Percentiles rank a stretch among this genome's conserved stretches.
Evolutionary conservation across 495 filamentous ascomycete genomes (phyloP).

Genomic region (Cudoniella acicularis): DNA sequence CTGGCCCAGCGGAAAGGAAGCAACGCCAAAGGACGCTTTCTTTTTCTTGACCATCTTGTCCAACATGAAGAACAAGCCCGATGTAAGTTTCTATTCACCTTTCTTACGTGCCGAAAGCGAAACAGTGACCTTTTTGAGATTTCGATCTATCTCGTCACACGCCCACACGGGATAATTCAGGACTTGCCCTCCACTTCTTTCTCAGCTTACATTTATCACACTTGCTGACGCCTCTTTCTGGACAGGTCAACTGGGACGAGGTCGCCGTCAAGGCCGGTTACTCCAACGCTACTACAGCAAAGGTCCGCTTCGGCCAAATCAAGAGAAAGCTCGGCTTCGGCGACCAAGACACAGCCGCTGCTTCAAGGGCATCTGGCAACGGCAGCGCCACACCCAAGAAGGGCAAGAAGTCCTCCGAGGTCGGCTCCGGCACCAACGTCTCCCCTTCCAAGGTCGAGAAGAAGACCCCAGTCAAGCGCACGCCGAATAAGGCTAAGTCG

Average conservation of each 20-base stretch:
- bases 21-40: constrained; percentile 3
- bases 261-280: constrained; percentile 19
- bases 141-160: too few relatives aligned
- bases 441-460: constrained; percentile 20
- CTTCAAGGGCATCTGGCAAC: constrained; percentile 1
- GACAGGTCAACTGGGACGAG: constrained; percentile 25
- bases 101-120: too few relatives aligned
- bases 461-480: constrained; percentile 8
- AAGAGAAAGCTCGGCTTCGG: constrained; percentile 16
- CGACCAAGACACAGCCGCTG: too few relatives aligned
- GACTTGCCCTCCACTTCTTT: too few relatives aligned
- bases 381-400: constrained; percentile 16
- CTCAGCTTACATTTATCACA: background rate
- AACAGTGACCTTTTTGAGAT: too few relatives aligned
- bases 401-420: constrained; percentile 16
- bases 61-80: constrained; percentile 8
- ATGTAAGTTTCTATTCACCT: too few relatives aligned
- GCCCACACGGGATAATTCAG: too few relatives aligned
- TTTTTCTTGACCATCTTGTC: constrained; percentile 8
- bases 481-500: constrained; percentile 2
- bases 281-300: constrained; percentile 11
- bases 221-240: background rate
- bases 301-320: constrained; percentile 20
- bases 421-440: constrained; percentile 8
- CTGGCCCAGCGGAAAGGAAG: background rate